phyloP scores from a whole-genome alignment of 352 stramenopile species.

The Phytophthora meadii region DNA sequence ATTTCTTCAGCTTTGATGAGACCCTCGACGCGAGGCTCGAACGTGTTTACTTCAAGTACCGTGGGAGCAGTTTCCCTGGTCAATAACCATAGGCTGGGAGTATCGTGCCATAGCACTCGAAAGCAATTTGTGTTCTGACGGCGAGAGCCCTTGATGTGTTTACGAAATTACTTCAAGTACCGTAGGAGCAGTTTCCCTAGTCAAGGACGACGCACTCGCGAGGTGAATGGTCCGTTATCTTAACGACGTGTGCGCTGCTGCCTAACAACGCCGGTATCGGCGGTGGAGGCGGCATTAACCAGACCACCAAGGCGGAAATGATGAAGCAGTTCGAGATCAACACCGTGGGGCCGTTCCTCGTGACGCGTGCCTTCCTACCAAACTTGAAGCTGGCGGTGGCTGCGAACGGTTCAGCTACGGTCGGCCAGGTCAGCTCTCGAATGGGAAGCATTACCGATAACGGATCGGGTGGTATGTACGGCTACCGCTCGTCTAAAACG shows the following conservation, averaged over 20 bases:
- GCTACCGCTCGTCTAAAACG: constrained; percentile 70
- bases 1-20: not conserved
- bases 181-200: no score
- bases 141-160: no score
- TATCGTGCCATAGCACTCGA: no score
- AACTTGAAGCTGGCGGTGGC: constrained; percentile 48
- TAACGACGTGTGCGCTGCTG: no score
- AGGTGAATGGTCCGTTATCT: no score
- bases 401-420: constrained; percentile 35
- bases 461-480: constrained; percentile 41
- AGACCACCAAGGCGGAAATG: constrained; percentile 47
- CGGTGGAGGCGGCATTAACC: constrained; percentile 34
- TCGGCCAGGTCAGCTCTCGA: constrained; percentile 48
- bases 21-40: no score
- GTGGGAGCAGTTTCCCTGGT: no score
- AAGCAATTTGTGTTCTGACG: no score
- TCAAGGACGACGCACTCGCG: no score
- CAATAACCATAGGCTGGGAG: no score
- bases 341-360: constrained; percentile 52
- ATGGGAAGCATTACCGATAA: constrained; percentile 54
- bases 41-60: no score
- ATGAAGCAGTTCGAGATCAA: constrained; percentile 69
- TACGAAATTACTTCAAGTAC: no score
- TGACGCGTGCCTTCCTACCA: constrained; percentile 50
- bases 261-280: constrained; percentile 64